Evolutionary conservation across 495 filamentous ascomycete genomes (phyloP).

Genomic region (Rhypophila decipiens): DNA sequence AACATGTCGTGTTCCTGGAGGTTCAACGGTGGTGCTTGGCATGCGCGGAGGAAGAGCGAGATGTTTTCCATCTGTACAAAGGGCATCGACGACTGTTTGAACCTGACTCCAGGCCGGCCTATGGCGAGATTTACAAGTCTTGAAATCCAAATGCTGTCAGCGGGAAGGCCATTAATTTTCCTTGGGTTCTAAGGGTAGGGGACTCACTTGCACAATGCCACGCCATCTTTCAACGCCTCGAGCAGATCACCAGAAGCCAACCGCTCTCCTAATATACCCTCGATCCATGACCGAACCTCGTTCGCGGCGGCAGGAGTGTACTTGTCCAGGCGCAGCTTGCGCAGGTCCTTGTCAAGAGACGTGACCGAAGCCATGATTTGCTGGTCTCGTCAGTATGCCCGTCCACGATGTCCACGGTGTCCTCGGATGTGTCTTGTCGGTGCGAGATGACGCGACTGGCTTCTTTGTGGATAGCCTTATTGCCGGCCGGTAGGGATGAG

Average conservation of each 20-base stretch:
- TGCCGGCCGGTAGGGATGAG: too few species aligned
- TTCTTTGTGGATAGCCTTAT: too few species aligned
- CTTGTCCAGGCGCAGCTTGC: conserved; percentile 82
- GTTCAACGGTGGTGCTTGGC: conserved; percentile 74
- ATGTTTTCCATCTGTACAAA: conserved; percentile 99
- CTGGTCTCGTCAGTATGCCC: neutral
- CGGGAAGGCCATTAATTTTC: conserved; percentile 16
- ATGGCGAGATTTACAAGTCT: conserved; percentile 82
- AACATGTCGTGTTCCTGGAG: conserved; percentile 93
- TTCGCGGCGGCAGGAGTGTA: conserved; percentile 91
- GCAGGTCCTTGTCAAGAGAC: conserved; percentile 92
- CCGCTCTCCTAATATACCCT: conserved; percentile 66
- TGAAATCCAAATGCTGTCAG: too few species aligned
- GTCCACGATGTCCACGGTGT: neutral
- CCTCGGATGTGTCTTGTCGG: neutral
- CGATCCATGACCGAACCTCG: conserved; percentile 83
- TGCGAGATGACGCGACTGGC: neutral
- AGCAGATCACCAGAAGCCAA: conserved; percentile 71
- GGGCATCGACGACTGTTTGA: conserved; percentile 83
- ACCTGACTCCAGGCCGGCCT: conserved; percentile 66
- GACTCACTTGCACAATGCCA: conserved; percentile 81
- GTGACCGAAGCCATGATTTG: conserved; percentile 82
- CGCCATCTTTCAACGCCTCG: conserved; percentile 81
- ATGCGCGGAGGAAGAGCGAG: conserved; percentile 86
- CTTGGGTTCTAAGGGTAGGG: neutral